Conservation (phyloP, 495 filamentous ascomycete genomes). For the Aspergillus bridgeri region DNA sequence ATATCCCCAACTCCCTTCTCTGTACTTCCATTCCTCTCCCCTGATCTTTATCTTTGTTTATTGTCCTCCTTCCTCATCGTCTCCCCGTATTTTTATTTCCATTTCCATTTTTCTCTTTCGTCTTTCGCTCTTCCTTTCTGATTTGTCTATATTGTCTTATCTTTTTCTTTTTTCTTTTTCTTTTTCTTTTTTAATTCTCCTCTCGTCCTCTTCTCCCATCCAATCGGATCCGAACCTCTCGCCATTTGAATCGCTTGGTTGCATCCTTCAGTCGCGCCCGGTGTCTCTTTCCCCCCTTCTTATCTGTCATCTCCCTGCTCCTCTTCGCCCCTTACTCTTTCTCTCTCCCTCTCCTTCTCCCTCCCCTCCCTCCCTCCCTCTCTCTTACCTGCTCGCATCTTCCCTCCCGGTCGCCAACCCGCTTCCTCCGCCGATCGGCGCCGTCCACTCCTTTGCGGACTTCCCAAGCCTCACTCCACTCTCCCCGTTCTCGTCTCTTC, state of each 20-base stretch:
- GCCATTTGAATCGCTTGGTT: background rate
- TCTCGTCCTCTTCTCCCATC: background rate
- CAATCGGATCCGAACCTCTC: background rate
- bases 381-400: slow-evolving; percentile 13
- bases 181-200: slow-evolving; percentile 2
- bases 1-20: slow-evolving; percentile 11
- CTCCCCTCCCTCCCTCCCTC: slow-evolving; percentile 11
- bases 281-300: slow-evolving; percentile 3
- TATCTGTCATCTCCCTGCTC: slow-evolving; percentile 3
- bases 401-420: slow-evolving; percentile 19
- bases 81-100: too few relatives aligned
- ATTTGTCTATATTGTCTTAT: background rate
- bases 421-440: slow-evolving; percentile 14
- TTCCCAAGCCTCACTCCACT: slow-evolving; percentile 9
- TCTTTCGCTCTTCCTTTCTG: slow-evolving; percentile 3
- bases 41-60: background rate
- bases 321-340: too few relatives aligned
- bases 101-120: slow-evolving; percentile 1
- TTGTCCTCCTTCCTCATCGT: background rate
- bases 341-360: slow-evolving; percentile 6
- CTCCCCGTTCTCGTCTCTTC: slow-evolving; percentile 7
- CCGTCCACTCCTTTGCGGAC: slow-evolving; percentile 12
- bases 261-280: background rate
- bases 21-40: slow-evolving; percentile 1
- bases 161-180: background rate